Evolutionary conservation across 2,329 filamentous ascomycete genomes (phyloP).

Genomic region (Sporothrix mexicana): DNA sequence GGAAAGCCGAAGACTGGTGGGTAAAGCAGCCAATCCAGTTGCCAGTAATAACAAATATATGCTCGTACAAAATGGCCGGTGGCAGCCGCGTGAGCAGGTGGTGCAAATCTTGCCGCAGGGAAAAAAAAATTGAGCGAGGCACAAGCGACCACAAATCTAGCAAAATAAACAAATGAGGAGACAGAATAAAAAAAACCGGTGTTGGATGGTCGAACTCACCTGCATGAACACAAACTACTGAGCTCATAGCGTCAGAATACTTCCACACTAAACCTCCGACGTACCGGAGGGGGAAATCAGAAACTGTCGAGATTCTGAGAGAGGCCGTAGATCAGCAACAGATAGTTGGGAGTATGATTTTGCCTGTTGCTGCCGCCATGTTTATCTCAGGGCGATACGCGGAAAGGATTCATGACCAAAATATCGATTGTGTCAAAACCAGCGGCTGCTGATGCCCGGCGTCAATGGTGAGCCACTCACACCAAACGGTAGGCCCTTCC

Average conservation of each 20-base stretch:
- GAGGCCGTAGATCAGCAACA: background rate
- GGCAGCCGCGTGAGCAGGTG: conserved; percentile 26
- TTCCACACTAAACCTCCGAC: conserved; percentile 9
- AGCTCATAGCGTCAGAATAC: conserved; percentile 16
- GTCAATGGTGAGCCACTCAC: conserved; percentile 17
- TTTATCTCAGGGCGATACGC: conserved; percentile 20
- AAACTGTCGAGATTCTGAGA: background rate
- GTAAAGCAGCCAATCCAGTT: background rate
- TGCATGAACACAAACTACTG: conserved; percentile 27
- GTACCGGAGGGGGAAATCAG: background rate
- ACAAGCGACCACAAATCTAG: conserved; percentile 6
- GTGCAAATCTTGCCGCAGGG: background rate
- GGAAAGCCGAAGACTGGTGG: background rate
- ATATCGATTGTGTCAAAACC: background rate
- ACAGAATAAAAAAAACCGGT: conserved; percentile 38
- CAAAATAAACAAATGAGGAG: conserved; percentile 25
- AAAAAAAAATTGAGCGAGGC: background rate
- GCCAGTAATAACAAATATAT: background rate
- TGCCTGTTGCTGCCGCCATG: background rate
- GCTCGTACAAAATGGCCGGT: conserved; percentile 8
- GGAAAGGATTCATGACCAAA: background rate
- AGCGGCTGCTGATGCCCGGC: conserved; percentile 17
- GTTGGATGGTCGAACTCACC: conserved; percentile 29
- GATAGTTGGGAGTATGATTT: background rate
- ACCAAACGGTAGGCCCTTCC: conserved; percentile 7